These are phyloP conservation scores for Trametes sp. DNA, from an alignment of 1,284 basidiomycete species.

Conservation along the genomic window DNA sequence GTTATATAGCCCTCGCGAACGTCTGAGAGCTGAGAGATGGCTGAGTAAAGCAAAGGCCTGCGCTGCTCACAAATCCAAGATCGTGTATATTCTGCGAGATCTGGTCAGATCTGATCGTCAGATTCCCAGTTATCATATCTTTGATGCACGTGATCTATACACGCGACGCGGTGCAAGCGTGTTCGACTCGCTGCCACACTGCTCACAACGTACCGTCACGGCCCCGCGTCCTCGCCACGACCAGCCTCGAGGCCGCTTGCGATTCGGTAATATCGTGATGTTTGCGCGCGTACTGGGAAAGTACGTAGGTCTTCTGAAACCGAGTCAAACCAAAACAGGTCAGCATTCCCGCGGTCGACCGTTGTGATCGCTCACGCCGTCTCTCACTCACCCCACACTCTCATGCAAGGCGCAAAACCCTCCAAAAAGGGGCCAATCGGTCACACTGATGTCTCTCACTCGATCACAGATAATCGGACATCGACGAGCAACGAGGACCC, in stretches of 20 bases:
- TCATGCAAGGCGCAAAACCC: neutral
- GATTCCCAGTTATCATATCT: neutral
- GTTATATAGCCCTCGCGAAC: constrained; percentile 16
- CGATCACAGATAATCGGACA: constrained; percentile 14
- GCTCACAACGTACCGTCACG: neutral
- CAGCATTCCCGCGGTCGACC: neutral
- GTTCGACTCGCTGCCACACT: neutral
- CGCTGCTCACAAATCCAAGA: constrained; percentile 23
- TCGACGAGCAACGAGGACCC: neutral
- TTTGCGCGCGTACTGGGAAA: neutral
- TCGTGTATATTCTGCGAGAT: constrained; percentile 22
- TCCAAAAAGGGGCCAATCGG: neutral
- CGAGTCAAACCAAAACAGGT: neutral
- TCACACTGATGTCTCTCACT: neutral
- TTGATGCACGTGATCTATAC: constrained; percentile 12
- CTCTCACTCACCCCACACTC: neutral
- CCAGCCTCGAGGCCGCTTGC: constrained; percentile 11
- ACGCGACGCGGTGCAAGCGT: neutral
- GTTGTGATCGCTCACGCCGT: neutral
- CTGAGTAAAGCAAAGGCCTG: constrained; percentile 22
- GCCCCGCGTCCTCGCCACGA: too few species aligned
- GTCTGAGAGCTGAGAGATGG: constrained; percentile 17
- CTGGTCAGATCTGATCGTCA: constrained; percentile 23
- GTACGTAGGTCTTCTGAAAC: neutral
- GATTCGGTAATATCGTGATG: neutral